Conservation (phyloP, 306 rosid genomes). For the Quillaja saponaria region DNA sequence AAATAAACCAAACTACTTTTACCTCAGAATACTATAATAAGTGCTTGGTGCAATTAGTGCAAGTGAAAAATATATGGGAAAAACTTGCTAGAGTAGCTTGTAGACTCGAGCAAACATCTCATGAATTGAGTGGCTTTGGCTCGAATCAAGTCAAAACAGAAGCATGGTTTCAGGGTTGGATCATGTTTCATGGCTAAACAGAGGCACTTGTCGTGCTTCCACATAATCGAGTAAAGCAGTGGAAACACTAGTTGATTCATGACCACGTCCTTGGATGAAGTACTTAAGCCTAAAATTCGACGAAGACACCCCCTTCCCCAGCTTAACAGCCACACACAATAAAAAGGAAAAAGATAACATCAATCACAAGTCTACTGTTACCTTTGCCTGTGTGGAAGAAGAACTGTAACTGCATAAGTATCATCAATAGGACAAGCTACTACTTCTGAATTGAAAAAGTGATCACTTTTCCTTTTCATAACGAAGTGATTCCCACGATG, state of each 20-base stretch:
- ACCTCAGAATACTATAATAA: too few species aligned
- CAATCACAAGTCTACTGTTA: constrained; percentile 25
- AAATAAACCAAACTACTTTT: too few species aligned
- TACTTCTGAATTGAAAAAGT: constrained; percentile 81
- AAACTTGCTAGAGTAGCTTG: background rate
- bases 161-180: constrained; percentile 13
- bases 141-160: constrained; percentile 14
- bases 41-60: background rate
- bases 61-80: background rate
- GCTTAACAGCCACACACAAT: too few species aligned
- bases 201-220: constrained; percentile 12
- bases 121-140: background rate
- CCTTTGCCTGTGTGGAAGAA: constrained; percentile 95
- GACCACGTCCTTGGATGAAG: constrained; percentile 12
- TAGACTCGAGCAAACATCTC: background rate
- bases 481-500: constrained; percentile 90
- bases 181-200: background rate
- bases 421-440: constrained; percentile 71
- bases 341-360: too few species aligned
- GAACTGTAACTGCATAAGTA: constrained; percentile 58
- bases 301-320: constrained; percentile 1
- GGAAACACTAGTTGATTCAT: constrained; percentile 5
- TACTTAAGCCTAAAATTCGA: constrained; percentile 5
- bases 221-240: constrained; percentile 2
- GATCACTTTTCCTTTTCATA: constrained; percentile 65